phyloP scores from a whole-genome alignment of 768 basidiomycete genomes.

The Suillus clintonianus region DNA sequence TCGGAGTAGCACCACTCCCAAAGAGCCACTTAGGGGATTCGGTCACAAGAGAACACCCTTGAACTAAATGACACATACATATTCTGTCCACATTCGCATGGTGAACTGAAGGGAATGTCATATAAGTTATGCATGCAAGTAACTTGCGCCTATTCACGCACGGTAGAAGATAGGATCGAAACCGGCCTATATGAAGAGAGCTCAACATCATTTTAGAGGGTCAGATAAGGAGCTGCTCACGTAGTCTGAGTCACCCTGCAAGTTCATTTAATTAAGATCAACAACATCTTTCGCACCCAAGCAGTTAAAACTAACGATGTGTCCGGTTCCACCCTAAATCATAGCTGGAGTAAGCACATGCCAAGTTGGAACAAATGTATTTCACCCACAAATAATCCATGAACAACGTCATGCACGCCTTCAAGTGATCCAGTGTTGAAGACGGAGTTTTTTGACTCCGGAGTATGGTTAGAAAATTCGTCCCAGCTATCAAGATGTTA shows the following conservation, averaged over 20 bases:
- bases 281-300: not conserved
- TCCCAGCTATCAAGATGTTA: constrained; percentile 22
- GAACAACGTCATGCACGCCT: constrained; percentile 20
- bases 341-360: not conserved
- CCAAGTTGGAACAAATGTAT: not conserved
- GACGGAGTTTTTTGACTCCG: constrained; percentile 13
- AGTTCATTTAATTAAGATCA: not conserved
- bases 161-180: constrained; percentile 29
- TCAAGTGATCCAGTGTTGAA: constrained; percentile 22
- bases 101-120: constrained; percentile 17
- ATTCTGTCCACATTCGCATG: constrained; percentile 25
- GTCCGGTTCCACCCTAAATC: constrained; percentile 25
- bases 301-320: constrained; percentile 21
- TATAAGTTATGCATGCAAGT: not conserved
- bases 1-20: constrained; percentile 32
- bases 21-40: constrained; percentile 19
- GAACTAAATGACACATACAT: constrained; percentile 10
- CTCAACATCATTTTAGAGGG: not conserved
- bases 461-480: constrained; percentile 26
- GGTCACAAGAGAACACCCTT: not conserved
- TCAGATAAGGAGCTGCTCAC: constrained; percentile 10
- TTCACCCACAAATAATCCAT: constrained; percentile 16
- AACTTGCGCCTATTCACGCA: constrained; percentile 6
- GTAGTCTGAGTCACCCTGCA: constrained; percentile 23
- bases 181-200: constrained; percentile 11